Evolutionary conservation across 129 eudicot species (phyloP).

Genomic region (Tagetes erecta): DNA sequence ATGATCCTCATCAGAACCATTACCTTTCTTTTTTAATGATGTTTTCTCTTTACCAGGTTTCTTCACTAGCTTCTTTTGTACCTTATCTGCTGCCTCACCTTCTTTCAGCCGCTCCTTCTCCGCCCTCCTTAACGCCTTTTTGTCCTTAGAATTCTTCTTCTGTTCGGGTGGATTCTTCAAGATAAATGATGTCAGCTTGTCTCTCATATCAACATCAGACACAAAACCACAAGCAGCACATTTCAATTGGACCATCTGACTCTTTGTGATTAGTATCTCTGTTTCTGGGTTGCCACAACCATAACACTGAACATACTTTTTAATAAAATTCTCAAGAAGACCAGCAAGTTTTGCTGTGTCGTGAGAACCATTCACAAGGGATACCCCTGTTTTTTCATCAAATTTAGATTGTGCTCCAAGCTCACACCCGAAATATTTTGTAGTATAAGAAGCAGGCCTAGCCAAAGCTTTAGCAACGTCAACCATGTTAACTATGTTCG

Average conservation of each 20-base stretch:
- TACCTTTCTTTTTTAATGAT: conserved; percentile 45
- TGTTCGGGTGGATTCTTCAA: conserved; percentile 55
- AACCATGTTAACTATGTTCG: conserved; percentile 71
- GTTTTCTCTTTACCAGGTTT: conserved; percentile 39
- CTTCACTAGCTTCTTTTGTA: conserved; percentile 51
- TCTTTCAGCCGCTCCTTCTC: conserved; percentile 62
- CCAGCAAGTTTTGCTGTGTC: conserved; percentile 60
- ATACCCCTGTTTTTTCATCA: conserved; percentile 58
- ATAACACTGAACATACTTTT: conserved; percentile 67
- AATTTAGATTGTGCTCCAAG: conserved; percentile 72
- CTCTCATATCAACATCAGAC: conserved; percentile 75
- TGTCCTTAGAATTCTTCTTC: conserved; percentile 54
- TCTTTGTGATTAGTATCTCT: conserved; percentile 51
- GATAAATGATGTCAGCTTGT: conserved; percentile 58
- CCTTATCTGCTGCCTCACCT: conserved; percentile 59
- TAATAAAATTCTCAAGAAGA: conserved; percentile 61
- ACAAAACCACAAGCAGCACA: conserved; percentile 74
- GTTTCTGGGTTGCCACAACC: conserved; percentile 76
- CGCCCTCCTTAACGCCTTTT: conserved; percentile 67
- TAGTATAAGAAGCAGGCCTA: conserved; percentile 65
- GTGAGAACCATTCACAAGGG: conserved; percentile 64
- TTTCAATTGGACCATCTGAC: conserved; percentile 53
- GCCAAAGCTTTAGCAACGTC: conserved; percentile 68
- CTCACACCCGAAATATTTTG: conserved; percentile 65
- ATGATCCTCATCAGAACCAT: conserved; percentile 57